Evolutionary conservation across 2,329 filamentous ascomycete species (phyloP).

Genomic region (Colletotrichum sp.): DNA sequence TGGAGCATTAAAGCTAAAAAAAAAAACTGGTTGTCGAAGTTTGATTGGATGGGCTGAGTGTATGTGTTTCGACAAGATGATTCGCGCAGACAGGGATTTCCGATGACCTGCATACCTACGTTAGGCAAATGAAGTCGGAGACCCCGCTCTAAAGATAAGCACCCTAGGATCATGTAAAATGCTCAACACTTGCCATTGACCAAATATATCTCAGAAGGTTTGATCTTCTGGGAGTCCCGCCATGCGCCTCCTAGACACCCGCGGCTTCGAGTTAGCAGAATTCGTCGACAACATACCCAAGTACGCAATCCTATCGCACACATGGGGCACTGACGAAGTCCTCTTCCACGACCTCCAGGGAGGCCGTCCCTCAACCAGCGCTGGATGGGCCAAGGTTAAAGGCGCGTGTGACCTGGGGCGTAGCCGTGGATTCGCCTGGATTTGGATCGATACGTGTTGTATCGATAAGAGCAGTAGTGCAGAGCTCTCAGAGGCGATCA

Average conservation of each 20-base stretch:
- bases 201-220: no score
- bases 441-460: constrained; percentile 30
- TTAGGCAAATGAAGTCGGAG: no score
- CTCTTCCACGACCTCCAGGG: background rate
- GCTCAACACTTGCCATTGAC: no score
- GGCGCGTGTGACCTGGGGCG: background rate
- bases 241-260: background rate
- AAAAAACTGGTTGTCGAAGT: no score
- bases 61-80: no score
- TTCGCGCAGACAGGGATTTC: no score
- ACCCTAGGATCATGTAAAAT: no score
- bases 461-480: constrained; percentile 25
- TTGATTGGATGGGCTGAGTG: no score
- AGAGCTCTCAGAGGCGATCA: constrained; percentile 26
- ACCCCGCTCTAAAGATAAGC: no score
- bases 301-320: background rate
- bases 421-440: background rate
- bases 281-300: background rate
- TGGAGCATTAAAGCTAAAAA: no score
- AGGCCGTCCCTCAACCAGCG: background rate
- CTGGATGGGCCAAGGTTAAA: background rate
- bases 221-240: no score
- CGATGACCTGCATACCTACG: no score
- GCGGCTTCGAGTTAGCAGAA: background rate
- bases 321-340: background rate